Percentiles rank a stretch among this genome's conserved stretches.
Evolutionary conservation across 352 stramenopile genomes (phyloP).

Genomic region (Poterioochromonas sp.): DNA sequence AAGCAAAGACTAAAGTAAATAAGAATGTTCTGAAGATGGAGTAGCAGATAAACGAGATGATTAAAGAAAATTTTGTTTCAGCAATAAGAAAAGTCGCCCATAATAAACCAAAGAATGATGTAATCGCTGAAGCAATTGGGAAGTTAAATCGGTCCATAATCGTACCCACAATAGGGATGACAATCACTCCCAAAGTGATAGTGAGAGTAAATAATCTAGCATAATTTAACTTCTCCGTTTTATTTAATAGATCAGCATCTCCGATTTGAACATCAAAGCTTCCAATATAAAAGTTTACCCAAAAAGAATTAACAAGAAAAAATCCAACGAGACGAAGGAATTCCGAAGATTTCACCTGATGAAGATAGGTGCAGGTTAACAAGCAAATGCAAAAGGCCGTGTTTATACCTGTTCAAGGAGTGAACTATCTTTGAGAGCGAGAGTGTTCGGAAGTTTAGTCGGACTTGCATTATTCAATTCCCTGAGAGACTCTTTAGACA

Average conservation of each 20-base stretch:
- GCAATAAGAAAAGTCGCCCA: conserved; percentile 48
- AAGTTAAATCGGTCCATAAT: conserved; percentile 62
- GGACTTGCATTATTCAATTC: background rate
- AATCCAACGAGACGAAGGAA: conserved; percentile 63
- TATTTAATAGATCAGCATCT: conserved; percentile 49
- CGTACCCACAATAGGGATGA: conserved; percentile 60
- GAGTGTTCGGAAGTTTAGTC: background rate
- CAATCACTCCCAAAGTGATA: conserved; percentile 58
- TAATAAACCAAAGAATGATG: conserved; percentile 51
- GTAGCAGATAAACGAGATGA: conserved; percentile 60
- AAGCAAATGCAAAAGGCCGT: too few relatives aligned
- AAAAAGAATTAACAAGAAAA: conserved; percentile 62
- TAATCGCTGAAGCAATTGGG: conserved; percentile 51
- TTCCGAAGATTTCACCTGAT: conserved; percentile 54
- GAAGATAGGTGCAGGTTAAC: too few relatives aligned
- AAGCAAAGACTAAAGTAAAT: conserved; percentile 67
- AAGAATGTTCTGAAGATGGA: conserved; percentile 67
- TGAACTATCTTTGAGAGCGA: conserved; percentile 34
- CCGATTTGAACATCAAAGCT: conserved; percentile 55
- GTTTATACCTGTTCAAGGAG: conserved; percentile 35
- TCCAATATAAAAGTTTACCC: conserved; percentile 69
- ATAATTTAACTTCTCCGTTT: conserved; percentile 45
- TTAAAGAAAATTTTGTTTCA: conserved; percentile 41
- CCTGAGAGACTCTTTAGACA: background rate
- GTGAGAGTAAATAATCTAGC: conserved; percentile 55